Percentiles rank a stretch among this genome's conserved stretches.
These are phyloP conservation scores for Persicaria tinctoria DNA, from an alignment of 148 eudicot species.

Conservation along the genomic window DNA sequence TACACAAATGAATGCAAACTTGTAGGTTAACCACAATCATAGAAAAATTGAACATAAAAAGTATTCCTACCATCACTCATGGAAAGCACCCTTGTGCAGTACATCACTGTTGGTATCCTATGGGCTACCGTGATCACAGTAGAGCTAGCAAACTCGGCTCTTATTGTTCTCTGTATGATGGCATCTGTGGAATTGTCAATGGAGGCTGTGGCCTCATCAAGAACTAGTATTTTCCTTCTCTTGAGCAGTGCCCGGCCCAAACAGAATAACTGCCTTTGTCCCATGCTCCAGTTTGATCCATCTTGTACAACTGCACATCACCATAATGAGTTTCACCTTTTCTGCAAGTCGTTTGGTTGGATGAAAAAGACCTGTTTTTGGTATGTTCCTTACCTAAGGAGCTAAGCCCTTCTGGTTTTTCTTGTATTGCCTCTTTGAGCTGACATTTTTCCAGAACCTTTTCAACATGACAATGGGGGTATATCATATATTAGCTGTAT, in stretches of 20 bases:
- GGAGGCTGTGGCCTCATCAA: slow-evolving; percentile 67
- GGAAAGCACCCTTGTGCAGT: slow-evolving; percentile 46
- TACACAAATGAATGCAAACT: not conserved
- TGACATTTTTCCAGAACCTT: slow-evolving; percentile 43
- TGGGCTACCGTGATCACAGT: slow-evolving; percentile 60
- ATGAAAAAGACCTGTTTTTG: not conserved
- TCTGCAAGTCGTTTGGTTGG: not conserved
- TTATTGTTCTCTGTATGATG: slow-evolving; percentile 40
- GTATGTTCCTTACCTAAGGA: slow-evolving; percentile 26
- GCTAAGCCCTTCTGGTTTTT: slow-evolving; percentile 30
- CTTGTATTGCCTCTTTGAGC: slow-evolving; percentile 26
- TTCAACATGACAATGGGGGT: not conserved
- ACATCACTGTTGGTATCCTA: slow-evolving; percentile 57
- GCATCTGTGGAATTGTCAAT: slow-evolving; percentile 53
- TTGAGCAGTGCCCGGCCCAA: slow-evolving; percentile 48
- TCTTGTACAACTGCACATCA: slow-evolving; percentile 39
- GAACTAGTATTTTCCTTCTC: slow-evolving; percentile 42
- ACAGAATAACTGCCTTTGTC: slow-evolving; percentile 50
- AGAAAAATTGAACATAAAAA: not conserved
- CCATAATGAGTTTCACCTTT: not conserved
- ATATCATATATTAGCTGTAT: not conserved
- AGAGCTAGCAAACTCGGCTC: slow-evolving; percentile 39
- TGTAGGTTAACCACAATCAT: not conserved
- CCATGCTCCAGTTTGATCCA: slow-evolving; percentile 71
- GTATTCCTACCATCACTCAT: slow-evolving; percentile 36